phyloP scores from a whole-genome alignment of 1,139 yeast genomes.

The Geotrichum histeridarum region DNA sequence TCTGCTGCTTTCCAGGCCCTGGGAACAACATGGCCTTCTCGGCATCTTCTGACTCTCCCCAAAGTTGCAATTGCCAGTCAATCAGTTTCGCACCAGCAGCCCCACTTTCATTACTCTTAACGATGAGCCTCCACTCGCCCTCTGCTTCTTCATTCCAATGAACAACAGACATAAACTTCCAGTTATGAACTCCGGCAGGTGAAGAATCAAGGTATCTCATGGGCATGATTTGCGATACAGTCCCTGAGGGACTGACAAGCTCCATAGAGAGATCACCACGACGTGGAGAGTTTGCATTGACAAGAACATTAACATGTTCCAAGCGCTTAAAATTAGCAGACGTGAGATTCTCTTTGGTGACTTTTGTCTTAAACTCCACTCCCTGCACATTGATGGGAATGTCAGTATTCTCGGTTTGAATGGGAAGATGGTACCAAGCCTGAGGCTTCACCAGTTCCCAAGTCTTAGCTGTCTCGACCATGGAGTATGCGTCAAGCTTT shows the following conservation, averaged over 20 bases:
- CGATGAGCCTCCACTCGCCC: constrained; percentile 80
- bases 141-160: constrained; percentile 90
- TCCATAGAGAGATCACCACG: constrained; percentile 70
- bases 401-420: constrained; percentile 35
- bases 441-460: constrained; percentile 91
- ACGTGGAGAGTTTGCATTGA: constrained; percentile 57
- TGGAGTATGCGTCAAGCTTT: constrained; percentile 71
- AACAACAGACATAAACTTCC: constrained; percentile 98
- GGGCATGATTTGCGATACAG: constrained; percentile 70
- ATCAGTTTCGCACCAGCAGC: constrained; percentile 45
- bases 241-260: constrained; percentile 70
- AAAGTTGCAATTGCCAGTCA: constrained; percentile 73
- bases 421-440: constrained; percentile 65
- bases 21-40: constrained; percentile 50
- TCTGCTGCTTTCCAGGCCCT: constrained; percentile 25
- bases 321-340: constrained; percentile 60
- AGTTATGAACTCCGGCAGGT: constrained; percentile 57
- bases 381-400: constrained; percentile 28
- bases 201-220: constrained; percentile 57
- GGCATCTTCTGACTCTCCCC: constrained; percentile 73
- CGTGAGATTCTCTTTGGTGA: constrained; percentile 49
- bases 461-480: constrained; percentile 67
- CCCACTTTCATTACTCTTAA: constrained; percentile 42
- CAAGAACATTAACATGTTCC: constrained; percentile 83
- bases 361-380: constrained; percentile 43